phyloP scores from a whole-genome alignment of 148 eudicot species.

The Limonium bicolor region DNA sequence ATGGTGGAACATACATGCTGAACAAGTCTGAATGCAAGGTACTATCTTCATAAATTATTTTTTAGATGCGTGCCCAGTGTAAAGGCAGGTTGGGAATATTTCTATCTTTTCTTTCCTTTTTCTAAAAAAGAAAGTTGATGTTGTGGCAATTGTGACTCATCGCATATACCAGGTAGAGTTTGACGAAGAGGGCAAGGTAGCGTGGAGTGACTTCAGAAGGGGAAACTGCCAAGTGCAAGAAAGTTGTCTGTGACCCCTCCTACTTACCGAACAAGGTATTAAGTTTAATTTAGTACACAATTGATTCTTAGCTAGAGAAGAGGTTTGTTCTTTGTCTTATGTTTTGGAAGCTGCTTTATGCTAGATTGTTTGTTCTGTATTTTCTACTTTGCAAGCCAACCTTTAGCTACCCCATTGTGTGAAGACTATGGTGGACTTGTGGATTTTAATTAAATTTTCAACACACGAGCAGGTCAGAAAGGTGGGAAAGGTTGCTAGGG shows the following conservation, averaged over 20 bases:
- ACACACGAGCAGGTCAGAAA: slow-evolving; percentile 52
- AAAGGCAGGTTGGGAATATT: too few relatives aligned
- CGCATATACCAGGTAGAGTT: slow-evolving; percentile 59
- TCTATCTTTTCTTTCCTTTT: too few relatives aligned
- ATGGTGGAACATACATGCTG: slow-evolving; percentile 98
- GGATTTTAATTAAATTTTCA: background rate
- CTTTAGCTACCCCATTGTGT: too few relatives aligned
- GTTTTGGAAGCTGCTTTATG: too few relatives aligned
- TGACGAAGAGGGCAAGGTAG: slow-evolving; percentile 76
- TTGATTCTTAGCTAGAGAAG: background rate
- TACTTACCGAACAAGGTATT: slow-evolving; percentile 83
- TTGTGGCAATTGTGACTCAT: too few relatives aligned
- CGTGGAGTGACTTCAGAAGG: slow-evolving; percentile 96
- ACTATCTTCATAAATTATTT: background rate
- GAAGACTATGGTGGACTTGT: too few relatives aligned
- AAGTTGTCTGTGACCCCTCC: slow-evolving; percentile 98
- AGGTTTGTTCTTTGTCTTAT: background rate
- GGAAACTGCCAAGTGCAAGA: slow-evolving; percentile 96
- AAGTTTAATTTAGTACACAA: background rate
- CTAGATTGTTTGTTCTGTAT: too few relatives aligned
- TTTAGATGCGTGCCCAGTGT: too few relatives aligned
- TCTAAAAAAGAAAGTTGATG: background rate
- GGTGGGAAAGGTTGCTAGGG: slow-evolving; percentile 98
- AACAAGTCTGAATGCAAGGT: slow-evolving; percentile 94
- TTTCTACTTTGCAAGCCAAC: too few relatives aligned